These are phyloP conservation scores for Purpureocillium takamizusanense DNA, from an alignment of 2,329 filamentous ascomycete genomes.

Conservation along the genomic window DNA sequence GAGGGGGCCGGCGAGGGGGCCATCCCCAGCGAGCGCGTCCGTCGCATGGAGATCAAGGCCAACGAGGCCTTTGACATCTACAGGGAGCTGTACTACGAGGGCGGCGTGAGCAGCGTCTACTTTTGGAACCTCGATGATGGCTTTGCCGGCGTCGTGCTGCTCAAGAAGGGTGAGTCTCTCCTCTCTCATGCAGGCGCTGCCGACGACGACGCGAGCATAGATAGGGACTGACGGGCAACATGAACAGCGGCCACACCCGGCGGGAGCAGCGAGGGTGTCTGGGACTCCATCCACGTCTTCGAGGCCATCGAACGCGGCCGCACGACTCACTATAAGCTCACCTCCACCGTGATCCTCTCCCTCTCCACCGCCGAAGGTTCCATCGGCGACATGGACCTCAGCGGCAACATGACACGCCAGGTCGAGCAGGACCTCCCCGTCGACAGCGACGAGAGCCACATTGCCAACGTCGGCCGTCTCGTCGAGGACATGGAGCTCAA, in stretches of 20 bases:
- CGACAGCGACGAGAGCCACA: conserved; percentile 84
- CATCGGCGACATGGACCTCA: conserved; percentile 82
- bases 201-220: too few species aligned
- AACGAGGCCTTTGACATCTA: conserved; percentile 98
- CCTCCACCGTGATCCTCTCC: conserved; percentile 89
- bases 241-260: conserved; percentile 55
- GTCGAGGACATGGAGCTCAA: conserved; percentile 99
- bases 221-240: too few species aligned
- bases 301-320: conserved; percentile 90
- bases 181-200: too few species aligned
- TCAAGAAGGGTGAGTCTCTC: conserved; percentile 73
- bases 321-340: conserved; percentile 93
- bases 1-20: conserved; percentile 67
- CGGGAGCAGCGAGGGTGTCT: conserved; percentile 65
- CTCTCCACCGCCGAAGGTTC: conserved; percentile 52
- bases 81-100: conserved; percentile 93
- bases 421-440: conserved; percentile 86
- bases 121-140: conserved; percentile 98
- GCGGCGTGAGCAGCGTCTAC: conserved; percentile 91
- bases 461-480: conserved; percentile 86
- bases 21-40: conserved; percentile 79
- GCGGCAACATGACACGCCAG: conserved; percentile 96
- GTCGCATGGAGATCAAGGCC: conserved; percentile 87
- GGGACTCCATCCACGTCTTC: conserved; percentile 99
- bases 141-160: conserved; percentile 87